Conservation (phyloP, 225 moss, liverwort and hornwort species). For the Neckera pumila region DNA sequence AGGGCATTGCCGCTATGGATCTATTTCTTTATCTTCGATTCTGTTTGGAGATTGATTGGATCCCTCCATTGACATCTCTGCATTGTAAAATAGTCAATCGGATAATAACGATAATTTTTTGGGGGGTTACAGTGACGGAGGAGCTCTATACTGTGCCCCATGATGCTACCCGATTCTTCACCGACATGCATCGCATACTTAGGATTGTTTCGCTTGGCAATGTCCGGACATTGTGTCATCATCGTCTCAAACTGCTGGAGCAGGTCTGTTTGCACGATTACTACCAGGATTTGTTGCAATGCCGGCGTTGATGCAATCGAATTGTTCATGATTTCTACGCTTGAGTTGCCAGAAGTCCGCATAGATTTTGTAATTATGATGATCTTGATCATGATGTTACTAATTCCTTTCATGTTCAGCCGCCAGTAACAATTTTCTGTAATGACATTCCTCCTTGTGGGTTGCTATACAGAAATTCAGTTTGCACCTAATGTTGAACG, state of each 20-base stretch:
- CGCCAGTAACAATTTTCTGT: neutral
- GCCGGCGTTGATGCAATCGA: neutral
- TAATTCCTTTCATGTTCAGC: neutral
- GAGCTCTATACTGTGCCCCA: conserved; percentile 54
- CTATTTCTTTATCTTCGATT: neutral
- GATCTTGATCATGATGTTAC: neutral
- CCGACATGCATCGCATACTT: conserved; percentile 84
- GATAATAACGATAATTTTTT: neutral
- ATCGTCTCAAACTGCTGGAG: conserved; percentile 81
- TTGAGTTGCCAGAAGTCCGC: neutral
- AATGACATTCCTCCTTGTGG: neutral
- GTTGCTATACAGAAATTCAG: conserved; percentile 63
- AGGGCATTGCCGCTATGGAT: neutral
- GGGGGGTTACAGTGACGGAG: conserved; percentile 16
- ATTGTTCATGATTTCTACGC: neutral
- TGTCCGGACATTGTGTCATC: conserved; percentile 92
- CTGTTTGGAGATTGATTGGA: neutral
- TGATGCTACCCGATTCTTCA: conserved; percentile 86
- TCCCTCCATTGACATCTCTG: neutral
- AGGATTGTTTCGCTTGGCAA: conserved; percentile 60
- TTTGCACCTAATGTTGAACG: conserved; percentile 90
- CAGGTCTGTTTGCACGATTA: conserved; percentile 38
- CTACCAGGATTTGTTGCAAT: neutral
- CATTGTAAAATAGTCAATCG: neutral
- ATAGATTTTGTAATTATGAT: neutral